A percentile compares a stretch with the other conserved stretches of the same genome.
These are phyloP conservation scores for Pleurozium schreberi DNA, from an alignment of 225 moss, liverwort and hornwort species.

Conservation along the genomic window DNA sequence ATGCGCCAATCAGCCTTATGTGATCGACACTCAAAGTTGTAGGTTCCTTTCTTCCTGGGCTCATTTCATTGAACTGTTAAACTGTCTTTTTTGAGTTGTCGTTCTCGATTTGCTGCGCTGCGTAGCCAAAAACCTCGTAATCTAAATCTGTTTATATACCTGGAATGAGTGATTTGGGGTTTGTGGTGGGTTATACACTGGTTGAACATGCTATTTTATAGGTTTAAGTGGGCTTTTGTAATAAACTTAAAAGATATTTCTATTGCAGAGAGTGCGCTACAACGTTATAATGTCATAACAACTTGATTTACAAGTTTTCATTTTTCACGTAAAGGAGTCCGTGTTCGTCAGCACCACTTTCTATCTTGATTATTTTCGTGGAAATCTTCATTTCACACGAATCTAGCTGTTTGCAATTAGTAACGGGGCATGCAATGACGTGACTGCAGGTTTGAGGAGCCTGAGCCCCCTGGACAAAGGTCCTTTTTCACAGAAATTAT, in stretches of 20 bases:
- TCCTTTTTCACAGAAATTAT: constrained; percentile 98
- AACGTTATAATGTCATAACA: neutral
- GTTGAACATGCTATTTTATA: neutral
- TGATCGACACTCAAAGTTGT: constrained; percentile 97
- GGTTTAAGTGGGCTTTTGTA: neutral
- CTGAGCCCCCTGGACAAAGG: constrained; percentile 85
- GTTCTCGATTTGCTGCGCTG: neutral
- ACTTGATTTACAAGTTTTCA: neutral
- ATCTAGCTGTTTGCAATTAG: neutral
- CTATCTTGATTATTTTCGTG: neutral
- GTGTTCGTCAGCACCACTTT: neutral
- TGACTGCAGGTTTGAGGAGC: constrained; percentile 82
- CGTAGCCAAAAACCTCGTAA: neutral
- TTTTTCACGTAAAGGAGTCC: neutral
- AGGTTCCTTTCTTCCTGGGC: constrained; percentile 8
- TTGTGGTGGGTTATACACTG: neutral
- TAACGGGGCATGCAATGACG: neutral
- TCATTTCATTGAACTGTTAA: neutral
- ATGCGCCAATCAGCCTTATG: constrained; percentile 99
- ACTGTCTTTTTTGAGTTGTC: neutral
- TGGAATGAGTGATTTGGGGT: neutral
- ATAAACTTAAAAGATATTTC: neutral
- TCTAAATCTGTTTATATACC: neutral
- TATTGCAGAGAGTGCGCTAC: neutral
- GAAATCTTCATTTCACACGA: neutral